Evolutionary conservation across 768 basidiomycete species (phyloP).

Genomic region (Mycena kentingensis): DNA sequence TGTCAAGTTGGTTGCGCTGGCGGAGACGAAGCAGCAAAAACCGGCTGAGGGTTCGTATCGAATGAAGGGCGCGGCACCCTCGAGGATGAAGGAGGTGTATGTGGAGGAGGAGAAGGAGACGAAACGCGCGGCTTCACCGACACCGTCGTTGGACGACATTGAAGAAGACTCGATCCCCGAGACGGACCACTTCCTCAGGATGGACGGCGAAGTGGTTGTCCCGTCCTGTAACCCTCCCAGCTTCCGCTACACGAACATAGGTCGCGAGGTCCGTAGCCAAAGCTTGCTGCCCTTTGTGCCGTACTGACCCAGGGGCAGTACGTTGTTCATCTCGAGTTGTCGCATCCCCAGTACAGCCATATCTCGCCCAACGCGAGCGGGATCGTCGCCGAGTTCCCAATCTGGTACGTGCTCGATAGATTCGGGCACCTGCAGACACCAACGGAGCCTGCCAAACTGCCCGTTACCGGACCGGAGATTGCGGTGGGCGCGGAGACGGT

Average conservation of each 20-base stretch:
- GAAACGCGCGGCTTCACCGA: slow-evolving; percentile 1
- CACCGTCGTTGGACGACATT: neutral
- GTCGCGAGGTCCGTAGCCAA: neutral
- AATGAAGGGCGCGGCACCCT: slow-evolving; percentile 5
- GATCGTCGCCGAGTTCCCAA: slow-evolving; percentile 6
- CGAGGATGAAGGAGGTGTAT: slow-evolving; percentile 6
- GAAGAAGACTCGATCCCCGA: neutral
- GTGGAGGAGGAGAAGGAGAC: neutral
- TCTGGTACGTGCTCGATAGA: slow-evolving; percentile 14
- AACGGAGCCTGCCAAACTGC: slow-evolving; percentile 5
- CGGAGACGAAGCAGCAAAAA: slow-evolving; percentile 2
- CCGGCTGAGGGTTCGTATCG: slow-evolving; percentile 2
- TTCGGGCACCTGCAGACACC: slow-evolving; percentile 5
- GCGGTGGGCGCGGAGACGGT: slow-evolving; percentile 5
- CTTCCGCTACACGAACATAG: slow-evolving; percentile 11
- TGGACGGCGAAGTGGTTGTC: slow-evolving; percentile 7
- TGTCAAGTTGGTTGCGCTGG: slow-evolving; percentile 1
- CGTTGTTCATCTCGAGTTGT: slow-evolving; percentile 2
- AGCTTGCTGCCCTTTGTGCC: neutral
- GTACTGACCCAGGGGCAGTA: slow-evolving; percentile 2
- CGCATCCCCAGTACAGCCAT: slow-evolving; percentile 12
- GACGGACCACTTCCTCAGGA: slow-evolving; percentile 1
- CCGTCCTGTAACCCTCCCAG: slow-evolving; percentile 3
- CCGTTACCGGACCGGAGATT: slow-evolving; percentile 5
- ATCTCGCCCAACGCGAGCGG: slow-evolving; percentile 12